phyloP scores from a whole-genome alignment of 2,329 filamentous ascomycete genomes.

The Epicoccum sorghinum region DNA sequence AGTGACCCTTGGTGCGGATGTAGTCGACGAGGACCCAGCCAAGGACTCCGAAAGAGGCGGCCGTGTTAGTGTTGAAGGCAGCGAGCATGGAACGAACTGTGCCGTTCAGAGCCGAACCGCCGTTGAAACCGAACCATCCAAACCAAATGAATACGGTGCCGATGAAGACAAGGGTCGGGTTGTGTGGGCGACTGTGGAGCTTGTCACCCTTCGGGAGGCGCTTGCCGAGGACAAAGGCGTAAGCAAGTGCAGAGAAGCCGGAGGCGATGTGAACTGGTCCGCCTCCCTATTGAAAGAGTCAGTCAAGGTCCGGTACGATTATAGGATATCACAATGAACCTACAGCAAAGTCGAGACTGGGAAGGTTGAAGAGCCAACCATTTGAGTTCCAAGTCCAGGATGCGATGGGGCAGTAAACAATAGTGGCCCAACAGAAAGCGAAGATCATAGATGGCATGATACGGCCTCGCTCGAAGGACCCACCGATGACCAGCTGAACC shows the following conservation, averaged over 20 bases:
- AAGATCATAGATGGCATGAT: constrained; percentile 70
- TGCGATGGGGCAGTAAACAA: constrained; percentile 68
- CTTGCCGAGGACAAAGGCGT: constrained; percentile 67
- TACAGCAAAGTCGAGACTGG: constrained; percentile 64
- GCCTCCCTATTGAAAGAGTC: constrained; percentile 45
- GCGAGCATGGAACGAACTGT: constrained; percentile 61
- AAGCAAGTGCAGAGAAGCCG: constrained; percentile 68
- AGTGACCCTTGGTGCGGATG: constrained; percentile 58
- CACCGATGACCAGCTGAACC: constrained; percentile 69
- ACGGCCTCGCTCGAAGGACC: constrained; percentile 67
- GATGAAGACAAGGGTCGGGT: constrained; percentile 67
- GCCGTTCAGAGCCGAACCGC: constrained; percentile 57
- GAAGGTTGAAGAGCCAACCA: constrained; percentile 68
- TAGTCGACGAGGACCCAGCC: constrained; percentile 62
- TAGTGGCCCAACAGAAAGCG: constrained; percentile 67
- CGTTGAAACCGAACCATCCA: constrained; percentile 66
- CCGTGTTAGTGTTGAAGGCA: constrained; percentile 64
- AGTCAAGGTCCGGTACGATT: neutral
- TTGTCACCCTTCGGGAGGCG: constrained; percentile 57
- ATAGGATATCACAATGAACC: neutral
- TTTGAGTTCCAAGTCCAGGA: constrained; percentile 72
- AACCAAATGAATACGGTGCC: constrained; percentile 71
- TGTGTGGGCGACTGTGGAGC: constrained; percentile 63
- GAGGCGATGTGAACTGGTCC: constrained; percentile 69
- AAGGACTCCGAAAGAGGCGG: constrained; percentile 60